Evolutionary conservation across 225 moss, liverwort and hornwort genomes (phyloP).

Genomic region (Physcomitrellopsis africana): DNA sequence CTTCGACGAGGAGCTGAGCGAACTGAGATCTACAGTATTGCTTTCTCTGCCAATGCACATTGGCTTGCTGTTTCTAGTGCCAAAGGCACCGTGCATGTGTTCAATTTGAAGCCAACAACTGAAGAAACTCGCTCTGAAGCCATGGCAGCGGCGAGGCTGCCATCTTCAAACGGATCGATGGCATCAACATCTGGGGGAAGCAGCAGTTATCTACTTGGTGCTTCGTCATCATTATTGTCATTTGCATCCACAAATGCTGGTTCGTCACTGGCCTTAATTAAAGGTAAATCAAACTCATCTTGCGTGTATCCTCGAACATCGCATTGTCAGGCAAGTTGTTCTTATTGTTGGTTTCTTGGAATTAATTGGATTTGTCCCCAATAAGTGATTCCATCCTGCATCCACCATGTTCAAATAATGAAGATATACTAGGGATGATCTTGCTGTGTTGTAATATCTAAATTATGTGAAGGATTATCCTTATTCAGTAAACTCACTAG

Average conservation of each 20-base stretch:
- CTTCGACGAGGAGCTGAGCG: conserved; percentile 87
- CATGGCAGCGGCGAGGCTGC: conserved; percentile 32
- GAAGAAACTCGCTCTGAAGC: conserved; percentile 52
- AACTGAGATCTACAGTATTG: conserved; percentile 78
- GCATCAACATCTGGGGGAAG: conserved; percentile 42
- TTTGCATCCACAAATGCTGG: conserved; percentile 87
- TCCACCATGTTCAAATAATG: not conserved
- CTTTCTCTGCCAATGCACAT: conserved; percentile 67
- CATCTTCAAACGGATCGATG: conserved; percentile 34
- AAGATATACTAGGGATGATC: conserved; percentile 13
- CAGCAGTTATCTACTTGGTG: conserved; percentile 40
- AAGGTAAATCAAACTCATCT: conserved; percentile 58
- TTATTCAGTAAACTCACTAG: conserved; percentile 11
- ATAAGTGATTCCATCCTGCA: not conserved
- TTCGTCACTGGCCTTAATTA: conserved; percentile 93
- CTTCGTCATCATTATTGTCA: conserved; percentile 54
- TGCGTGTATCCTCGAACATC: not conserved
- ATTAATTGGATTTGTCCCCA: not conserved
- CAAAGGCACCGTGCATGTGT: conserved; percentile 89
- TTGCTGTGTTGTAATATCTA: not conserved
- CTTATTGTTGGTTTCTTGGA: not conserved
- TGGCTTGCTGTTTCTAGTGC: conserved; percentile 89
- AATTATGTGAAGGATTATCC: conserved; percentile 16
- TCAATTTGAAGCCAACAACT: conserved; percentile 55
- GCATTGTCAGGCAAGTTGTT: not conserved